A percentile compares a stretch with the other conserved stretches of the same genome.
phyloP scores from a whole-genome alignment of 2,329 filamentous ascomycete species.

The Colletotrichum echinochloae region DNA sequence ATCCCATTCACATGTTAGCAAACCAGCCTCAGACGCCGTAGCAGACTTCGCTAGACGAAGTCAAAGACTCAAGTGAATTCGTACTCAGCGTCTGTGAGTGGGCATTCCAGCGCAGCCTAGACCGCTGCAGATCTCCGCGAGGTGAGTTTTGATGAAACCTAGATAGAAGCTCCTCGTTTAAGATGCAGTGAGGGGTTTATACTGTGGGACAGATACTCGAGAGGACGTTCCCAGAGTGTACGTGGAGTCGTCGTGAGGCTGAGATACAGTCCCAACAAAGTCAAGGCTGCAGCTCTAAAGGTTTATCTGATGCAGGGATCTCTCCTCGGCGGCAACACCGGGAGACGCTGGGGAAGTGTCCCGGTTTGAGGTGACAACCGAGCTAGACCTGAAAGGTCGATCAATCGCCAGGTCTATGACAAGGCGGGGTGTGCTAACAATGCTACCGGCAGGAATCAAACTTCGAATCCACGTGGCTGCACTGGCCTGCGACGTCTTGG shows the following conservation, averaged over 20 bases:
- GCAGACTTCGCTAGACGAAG: constrained; percentile 34
- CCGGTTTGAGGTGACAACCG: constrained; percentile 39
- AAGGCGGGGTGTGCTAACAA: constrained; percentile 16
- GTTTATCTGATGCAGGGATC: constrained; percentile 33
- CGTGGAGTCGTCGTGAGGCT: constrained; percentile 29
- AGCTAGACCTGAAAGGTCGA: constrained; percentile 28
- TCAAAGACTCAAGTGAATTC: constrained; percentile 26
- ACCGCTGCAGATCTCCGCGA: neutral
- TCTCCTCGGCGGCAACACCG: constrained; percentile 28
- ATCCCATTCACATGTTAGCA: constrained; percentile 28
- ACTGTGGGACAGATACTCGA: constrained; percentile 27
- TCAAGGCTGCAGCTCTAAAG: constrained; percentile 37
- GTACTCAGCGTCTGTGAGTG: constrained; percentile 31
- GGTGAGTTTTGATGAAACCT: constrained; percentile 36
- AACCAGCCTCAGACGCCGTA: constrained; percentile 6
- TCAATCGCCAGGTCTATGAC: constrained; percentile 20
- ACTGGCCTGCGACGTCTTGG: constrained; percentile 16
- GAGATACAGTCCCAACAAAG: constrained; percentile 40
- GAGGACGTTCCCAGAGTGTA: constrained; percentile 26
- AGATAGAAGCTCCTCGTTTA: constrained; percentile 15
- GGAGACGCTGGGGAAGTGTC: constrained; percentile 36
- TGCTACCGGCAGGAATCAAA: constrained; percentile 25
- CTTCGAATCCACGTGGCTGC: constrained; percentile 33
- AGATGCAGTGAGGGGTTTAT: constrained; percentile 17
- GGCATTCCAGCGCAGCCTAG: constrained; percentile 9